phyloP scores from a whole-genome alignment of 2,329 filamentous ascomycete genomes.

The Fusarium setosum region DNA sequence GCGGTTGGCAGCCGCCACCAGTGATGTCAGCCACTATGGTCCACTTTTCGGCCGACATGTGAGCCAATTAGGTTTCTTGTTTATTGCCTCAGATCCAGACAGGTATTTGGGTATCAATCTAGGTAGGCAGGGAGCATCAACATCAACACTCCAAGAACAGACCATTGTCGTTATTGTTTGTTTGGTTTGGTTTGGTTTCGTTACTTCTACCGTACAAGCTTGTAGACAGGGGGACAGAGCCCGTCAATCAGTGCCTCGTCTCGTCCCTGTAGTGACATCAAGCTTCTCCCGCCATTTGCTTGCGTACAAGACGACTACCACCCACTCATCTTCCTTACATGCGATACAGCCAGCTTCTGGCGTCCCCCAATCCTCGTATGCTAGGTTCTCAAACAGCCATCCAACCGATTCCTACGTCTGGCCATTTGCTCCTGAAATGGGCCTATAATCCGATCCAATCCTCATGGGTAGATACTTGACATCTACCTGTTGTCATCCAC shows the following conservation, averaged over 20 bases:
- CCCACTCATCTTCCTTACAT: slow-evolving; percentile 27
- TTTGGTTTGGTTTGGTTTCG: slow-evolving; percentile 10
- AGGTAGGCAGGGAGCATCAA: too few relatives aligned
- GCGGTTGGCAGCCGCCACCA: too few relatives aligned
- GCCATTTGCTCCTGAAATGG: slow-evolving; percentile 16
- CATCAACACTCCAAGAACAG: too few relatives aligned
- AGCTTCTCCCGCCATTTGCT: slow-evolving; percentile 11
- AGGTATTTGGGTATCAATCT: neutral
- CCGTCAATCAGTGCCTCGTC: slow-evolving; percentile 6
- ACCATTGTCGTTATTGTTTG: slow-evolving; percentile 6
- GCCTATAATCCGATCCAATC: slow-evolving; percentile 37
- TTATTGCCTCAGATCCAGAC: neutral
- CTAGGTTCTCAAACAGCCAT: slow-evolving; percentile 31
- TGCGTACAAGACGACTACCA: slow-evolving; percentile 21
- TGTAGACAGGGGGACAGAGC: slow-evolving; percentile 3
- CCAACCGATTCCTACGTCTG: slow-evolving; percentile 30
- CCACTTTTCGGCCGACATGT: neutral
- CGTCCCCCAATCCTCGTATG: slow-evolving; percentile 11
- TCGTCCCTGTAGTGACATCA: slow-evolving; percentile 13
- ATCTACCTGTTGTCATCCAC: slow-evolving; percentile 18
- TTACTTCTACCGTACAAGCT: slow-evolving; percentile 27
- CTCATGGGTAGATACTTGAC: slow-evolving; percentile 17
- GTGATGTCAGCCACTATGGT: slow-evolving; percentile 47
- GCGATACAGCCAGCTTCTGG: slow-evolving; percentile 3
- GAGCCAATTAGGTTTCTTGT: slow-evolving; percentile 18